Evolutionary conservation across 2,329 filamentous ascomycete species (phyloP).

Genomic region (Apiospora kogelbergensis): DNA sequence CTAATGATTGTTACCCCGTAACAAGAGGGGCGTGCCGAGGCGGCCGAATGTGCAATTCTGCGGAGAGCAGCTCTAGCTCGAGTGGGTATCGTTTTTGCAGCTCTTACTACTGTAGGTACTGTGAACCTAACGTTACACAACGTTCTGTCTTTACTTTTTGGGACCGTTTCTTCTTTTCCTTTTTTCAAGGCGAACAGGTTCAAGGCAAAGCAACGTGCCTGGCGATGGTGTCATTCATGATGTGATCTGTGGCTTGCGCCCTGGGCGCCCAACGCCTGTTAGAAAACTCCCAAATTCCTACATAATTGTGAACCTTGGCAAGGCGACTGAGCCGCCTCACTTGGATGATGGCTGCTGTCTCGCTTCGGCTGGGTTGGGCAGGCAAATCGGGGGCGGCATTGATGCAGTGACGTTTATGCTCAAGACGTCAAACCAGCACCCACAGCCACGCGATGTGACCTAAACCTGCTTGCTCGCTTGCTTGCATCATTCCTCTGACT

Average conservation of each 20-base stretch:
- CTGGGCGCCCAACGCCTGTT: neutral
- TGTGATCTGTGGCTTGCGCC: neutral
- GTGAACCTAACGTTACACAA: neutral
- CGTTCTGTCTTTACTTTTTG: neutral
- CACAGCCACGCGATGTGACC: neutral
- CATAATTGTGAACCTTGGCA: no score
- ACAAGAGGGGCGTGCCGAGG: neutral
- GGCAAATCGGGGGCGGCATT: neutral
- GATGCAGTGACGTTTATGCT: conserved; percentile 7
- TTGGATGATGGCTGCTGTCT: neutral
- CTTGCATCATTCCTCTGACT: neutral
- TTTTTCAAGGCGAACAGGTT: neutral
- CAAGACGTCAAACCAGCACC: neutral
- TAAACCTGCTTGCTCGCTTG: neutral
- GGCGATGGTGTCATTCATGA: neutral
- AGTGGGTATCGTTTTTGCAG: neutral
- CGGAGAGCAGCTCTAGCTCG: neutral
- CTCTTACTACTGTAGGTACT: neutral
- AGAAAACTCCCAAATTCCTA: no score
- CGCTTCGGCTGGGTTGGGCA: neutral
- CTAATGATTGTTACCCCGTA: neutral
- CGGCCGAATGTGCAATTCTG: neutral
- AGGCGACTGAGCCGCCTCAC: neutral
- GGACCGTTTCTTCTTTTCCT: neutral
- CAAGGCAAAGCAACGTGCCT: neutral